phyloP scores from a whole-genome alignment of 352 stramenopile genomes.

The Phytophthora idaei region DNA sequence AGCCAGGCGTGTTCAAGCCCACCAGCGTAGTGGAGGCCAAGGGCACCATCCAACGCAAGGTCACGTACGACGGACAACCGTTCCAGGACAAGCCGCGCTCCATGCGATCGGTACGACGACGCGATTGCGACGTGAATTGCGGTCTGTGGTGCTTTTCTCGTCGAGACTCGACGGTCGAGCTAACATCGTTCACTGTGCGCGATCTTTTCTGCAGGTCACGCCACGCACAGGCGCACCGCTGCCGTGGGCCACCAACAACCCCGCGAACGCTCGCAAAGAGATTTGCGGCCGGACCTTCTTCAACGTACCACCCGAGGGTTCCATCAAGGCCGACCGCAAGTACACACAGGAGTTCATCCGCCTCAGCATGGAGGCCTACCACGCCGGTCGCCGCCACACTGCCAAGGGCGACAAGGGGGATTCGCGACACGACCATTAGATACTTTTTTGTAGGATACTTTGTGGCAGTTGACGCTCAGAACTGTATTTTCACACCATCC shows the following conservation, averaged over 20 bases:
- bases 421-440: constrained; percentile 9
- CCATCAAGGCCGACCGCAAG: constrained; percentile 57
- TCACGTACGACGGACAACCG: constrained; percentile 58
- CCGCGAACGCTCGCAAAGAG: constrained; percentile 42
- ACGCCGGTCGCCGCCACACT: constrained; percentile 36
- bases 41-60: constrained; percentile 54
- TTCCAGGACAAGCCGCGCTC: constrained; percentile 46
- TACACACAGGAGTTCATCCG: constrained; percentile 77
- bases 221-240: constrained; percentile 35
- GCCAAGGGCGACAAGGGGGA: constrained; percentile 4
- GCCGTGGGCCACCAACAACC: constrained; percentile 61
- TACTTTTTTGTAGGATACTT: constrained; percentile 11
- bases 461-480: background rate
- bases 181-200: constrained; percentile 9
- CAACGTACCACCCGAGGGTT: constrained; percentile 54
- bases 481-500: constrained; percentile 13
- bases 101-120: constrained; percentile 43
- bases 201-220: constrained; percentile 29
- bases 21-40: constrained; percentile 57
- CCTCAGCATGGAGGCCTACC: constrained; percentile 51
- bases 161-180: too few relatives aligned
- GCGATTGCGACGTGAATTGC: constrained; percentile 5
- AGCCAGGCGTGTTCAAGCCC: constrained; percentile 54
- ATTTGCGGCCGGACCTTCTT: constrained; percentile 53
- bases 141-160: background rate